Evolutionary conservation across 768 basidiomycete species (phyloP), one percentile per base, ranked within the genome.

Genomic region (Russula griseocarnosa): DNA sequence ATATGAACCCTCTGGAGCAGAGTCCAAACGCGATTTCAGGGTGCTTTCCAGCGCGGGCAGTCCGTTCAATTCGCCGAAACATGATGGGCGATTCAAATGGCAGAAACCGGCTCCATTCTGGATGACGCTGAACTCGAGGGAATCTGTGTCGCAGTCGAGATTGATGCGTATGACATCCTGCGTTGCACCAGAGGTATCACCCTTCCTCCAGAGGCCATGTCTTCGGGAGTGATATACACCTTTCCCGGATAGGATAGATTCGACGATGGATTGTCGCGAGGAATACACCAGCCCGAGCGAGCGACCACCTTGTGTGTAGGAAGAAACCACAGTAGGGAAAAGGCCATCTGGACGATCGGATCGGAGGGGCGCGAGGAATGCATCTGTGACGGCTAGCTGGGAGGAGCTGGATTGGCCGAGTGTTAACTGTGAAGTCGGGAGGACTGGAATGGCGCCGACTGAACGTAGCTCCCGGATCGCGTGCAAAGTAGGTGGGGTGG

Each of bases 211-310:
- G 36, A 98, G 78, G 18, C 95, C 95, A 71, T 96, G 92, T 72
- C 92, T 94, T 65, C 97, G 86, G 22, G 95, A 98, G 73, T 98
- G 94, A 73, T 99, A 99, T 14, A 96, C 88, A 18, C 97, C 97
- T 71, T 87, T 88, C 30, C 94, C 93, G 2, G 93, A 87, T 42
- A 85, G 65, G 73, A 99, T 93, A 69, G 90, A 89, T 73, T 95
- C 92, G 55, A 81, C 82, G 69, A 98, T 81, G 5, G 94, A 96
- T 69, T 89, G 86, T 57, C 74, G 70, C 24, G 96, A 98, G 13
- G 97, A 98, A 77, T 99, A 99, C 40, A 98, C 97, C 60, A 99
- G 83, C 20, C 97, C 97, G 18, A 98, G 84, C 6, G 87, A 81
- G 67, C 86, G 85, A 28, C 88, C 88, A 24, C 84, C 84, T 66